Evolutionary conservation across 805 yeast genomes (phyloP), one percentile per base, ranked within the genome.

Genomic region (Cyberlindnera japonica): DNA sequence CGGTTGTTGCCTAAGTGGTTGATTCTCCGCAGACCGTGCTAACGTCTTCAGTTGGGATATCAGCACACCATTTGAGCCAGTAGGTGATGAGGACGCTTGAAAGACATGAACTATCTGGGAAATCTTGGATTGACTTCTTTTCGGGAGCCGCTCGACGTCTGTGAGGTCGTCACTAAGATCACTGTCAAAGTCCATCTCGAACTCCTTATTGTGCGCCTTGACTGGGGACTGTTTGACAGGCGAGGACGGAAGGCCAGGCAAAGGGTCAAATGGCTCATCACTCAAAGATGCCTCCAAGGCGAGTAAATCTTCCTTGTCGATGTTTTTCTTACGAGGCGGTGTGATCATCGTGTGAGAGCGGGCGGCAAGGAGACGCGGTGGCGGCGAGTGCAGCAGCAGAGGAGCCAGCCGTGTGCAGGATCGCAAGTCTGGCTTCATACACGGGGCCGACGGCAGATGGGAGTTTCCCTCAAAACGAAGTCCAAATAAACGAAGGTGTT

Each of bases 281-380:
- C 20, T 37, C 22, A 48, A 49, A 2, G 55, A 45, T n/a, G 30
- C 44, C 11, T 51, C 56, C 9, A 54, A 38, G n/a, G 51, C 58
- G 24, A 38, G 29, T 16, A 52, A 28, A 22, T 55, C 58, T 4
- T 40, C 51, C 17, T 33, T 28, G 34, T 54, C 57, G 5, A 45
- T 15, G 22, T 15, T 22, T n/a, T 8, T 21, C 19, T 10, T 22
- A 5, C 28, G 28, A 13, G 14, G n/a, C 15, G 28, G 15, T n/a
- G 28, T 7, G 28, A n/a, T n/a, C n/a, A n/a, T n/a, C n/a, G 28
- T 13, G n/a, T 13, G 28, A n/a, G 30, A 19, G 23, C 13, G 38
- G 36, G 37, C 16, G 35, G 43, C 36, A 23, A 12, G 23, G 31
- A 13, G 20, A 22, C 43, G 28, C 14, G 18, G n/a, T 17, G 17